phyloP scores from a whole-genome alignment of 2,329 filamentous ascomycete genomes.

The Alternaria alternata region DNA sequence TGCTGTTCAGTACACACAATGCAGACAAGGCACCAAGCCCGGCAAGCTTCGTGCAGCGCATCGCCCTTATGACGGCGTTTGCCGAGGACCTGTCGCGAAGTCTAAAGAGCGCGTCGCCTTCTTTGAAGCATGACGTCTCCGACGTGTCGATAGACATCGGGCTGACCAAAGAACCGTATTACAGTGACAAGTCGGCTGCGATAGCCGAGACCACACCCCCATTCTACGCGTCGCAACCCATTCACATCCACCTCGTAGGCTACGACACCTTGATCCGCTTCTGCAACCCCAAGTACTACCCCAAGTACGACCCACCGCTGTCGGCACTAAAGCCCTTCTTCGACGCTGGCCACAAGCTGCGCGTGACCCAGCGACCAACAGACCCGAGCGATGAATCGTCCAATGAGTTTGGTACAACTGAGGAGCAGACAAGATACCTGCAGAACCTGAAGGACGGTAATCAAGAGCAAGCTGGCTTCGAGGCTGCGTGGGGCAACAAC shows the following conservation, averaged over 20 bases:
- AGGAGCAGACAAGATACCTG: constrained; percentile 65
- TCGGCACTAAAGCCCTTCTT: constrained; percentile 70
- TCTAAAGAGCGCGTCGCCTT: constrained; percentile 16
- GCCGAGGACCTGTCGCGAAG: constrained; percentile 61
- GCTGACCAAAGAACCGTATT: constrained; percentile 76
- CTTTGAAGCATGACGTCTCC: constrained; percentile 11
- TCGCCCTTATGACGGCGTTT: constrained; percentile 76
- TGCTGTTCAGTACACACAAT: constrained; percentile 70
- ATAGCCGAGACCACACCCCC: constrained; percentile 57
- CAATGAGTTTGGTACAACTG: constrained; percentile 66
- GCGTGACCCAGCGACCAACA: constrained; percentile 68
- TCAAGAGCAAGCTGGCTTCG: constrained; percentile 63
- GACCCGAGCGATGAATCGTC: constrained; percentile 51
- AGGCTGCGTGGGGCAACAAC: constrained; percentile 64
- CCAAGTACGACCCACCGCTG: constrained; percentile 56
- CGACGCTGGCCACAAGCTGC: constrained; percentile 63
- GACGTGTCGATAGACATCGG: constrained; percentile 66
- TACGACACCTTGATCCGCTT: constrained; percentile 80
- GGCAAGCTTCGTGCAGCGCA: constrained; percentile 70
- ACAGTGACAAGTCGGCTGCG: constrained; percentile 72
- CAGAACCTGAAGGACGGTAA: constrained; percentile 57
- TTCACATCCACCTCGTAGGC: constrained; percentile 74
- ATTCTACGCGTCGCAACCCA: constrained; percentile 48
- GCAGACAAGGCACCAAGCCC: constrained; percentile 72
- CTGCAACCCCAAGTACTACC: constrained; percentile 76